Evolutionary conservation across 2,329 filamentous ascomycete species (phyloP), one percentile per base, ranked within the genome.

Genomic region (Thielaviopsis ethacetica): DNA sequence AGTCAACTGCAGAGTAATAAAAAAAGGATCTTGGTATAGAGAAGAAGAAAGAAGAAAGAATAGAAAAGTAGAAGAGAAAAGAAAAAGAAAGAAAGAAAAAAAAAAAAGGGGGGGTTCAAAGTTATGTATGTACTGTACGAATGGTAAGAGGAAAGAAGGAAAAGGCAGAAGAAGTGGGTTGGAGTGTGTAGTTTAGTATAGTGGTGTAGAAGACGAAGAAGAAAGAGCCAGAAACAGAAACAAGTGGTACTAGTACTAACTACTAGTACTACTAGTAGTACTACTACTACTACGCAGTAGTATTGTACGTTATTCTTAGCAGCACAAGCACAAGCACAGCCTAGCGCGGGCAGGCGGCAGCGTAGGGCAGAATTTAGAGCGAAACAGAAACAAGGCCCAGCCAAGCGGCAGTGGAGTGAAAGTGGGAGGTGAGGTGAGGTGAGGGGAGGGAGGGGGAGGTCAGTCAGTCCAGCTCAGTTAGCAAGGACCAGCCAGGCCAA

Each of bases 1-100:
- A 61, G 60, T 59, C 56, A 61, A 61, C 56, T 61, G 60, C 60
- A 56, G 30, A 38, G 38, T 53, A 34, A 54, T 53, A 57, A 56
- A 56, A 50, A 51, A 54, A 54, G 53, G 56, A 53, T 59, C 53
- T 57, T 50, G 56, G 56, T 53, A 56, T 22, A 55, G 53, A 61
- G 57, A 53, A 41, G 57, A 53, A 41, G 56, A 54, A 56, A 57
- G 30, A 56, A 54, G 50, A 26, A 47, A 57, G 21, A 30, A 50
- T 47, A 54, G 52, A 38, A 26, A 41, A 47, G 47, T 27, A 38
- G 47, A 47, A 49, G 44, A 57, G 38, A 47, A 38, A 22, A 30
- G 30, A n/a, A 30, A 17, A 22, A 53, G 44, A 53, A 58, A 58
- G 52, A 27, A n/a, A 38, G 49, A 34, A n/a, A 44, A 38, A 24